Percentiles rank a stretch among this genome's conserved stretches.
Evolutionary conservation across 805 yeast species (phyloP).

Genomic region (Metschnikowia peoriensis): DNA sequence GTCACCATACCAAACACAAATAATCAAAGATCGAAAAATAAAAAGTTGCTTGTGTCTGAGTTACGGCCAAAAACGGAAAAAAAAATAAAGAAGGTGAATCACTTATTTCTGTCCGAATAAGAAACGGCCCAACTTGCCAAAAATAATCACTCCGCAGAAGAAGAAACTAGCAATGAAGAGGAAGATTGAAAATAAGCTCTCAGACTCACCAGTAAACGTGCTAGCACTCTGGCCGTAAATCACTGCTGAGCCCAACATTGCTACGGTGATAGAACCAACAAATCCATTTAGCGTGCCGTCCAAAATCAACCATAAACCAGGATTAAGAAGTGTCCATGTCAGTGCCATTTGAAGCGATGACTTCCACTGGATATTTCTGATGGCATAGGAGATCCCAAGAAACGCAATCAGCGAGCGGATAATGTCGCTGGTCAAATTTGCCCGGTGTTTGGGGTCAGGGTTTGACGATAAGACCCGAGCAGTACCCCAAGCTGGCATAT

Average conservation of each 20-base stretch:
- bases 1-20: too few species aligned
- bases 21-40: too few species aligned
- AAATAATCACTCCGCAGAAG: slow-evolving; percentile 62
- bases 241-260: slow-evolving; percentile 30
- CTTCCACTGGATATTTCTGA: slow-evolving; percentile 67
- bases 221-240: slow-evolving; percentile 30
- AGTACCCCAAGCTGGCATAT: slow-evolving; percentile 30
- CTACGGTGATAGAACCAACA: slow-evolving; percentile 34
- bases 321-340: slow-evolving; percentile 61
- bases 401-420: slow-evolving; percentile 54
- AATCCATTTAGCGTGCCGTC: slow-evolving; percentile 60
- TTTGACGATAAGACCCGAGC: slow-evolving; percentile 38
- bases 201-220: slow-evolving; percentile 19
- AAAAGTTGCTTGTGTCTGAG: too few species aligned
- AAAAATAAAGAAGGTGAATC: neutral
- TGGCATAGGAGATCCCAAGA: slow-evolving; percentile 68
- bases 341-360: slow-evolving; percentile 62
- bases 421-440: slow-evolving; percentile 35
- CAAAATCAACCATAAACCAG: slow-evolving; percentile 63
- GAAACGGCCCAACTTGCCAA: slow-evolving; percentile 68
- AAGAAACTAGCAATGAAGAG: slow-evolving; percentile 62
- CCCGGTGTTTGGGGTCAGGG: slow-evolving; percentile 32
- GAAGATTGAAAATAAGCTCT: slow-evolving; percentile 41
- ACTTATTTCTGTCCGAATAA: slow-evolving; percentile 28
- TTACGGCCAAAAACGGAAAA: too few species aligned